Conservation (phyloP, 2,329 filamentous ascomycete species). For the Phialocephala sp. region DNA sequence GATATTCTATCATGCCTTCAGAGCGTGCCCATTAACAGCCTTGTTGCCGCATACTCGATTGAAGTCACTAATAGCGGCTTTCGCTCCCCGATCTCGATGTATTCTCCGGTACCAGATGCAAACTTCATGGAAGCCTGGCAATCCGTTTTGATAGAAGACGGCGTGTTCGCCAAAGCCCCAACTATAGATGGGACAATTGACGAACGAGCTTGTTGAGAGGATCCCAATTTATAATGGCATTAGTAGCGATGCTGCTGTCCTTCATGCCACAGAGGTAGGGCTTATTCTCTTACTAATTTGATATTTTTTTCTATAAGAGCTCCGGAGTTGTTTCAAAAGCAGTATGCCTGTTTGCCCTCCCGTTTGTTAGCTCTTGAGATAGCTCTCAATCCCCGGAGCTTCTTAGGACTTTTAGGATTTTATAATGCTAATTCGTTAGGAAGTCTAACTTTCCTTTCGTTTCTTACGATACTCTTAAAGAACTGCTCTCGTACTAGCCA, state of each 20-base stretch:
- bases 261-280: conserved; percentile 12
- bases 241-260: conserved; percentile 14
- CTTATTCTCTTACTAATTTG: too few species aligned
- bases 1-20: conserved; percentile 20
- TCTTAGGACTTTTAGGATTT: too few species aligned
- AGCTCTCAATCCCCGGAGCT: too few species aligned
- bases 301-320: too few species aligned
- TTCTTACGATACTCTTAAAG: conserved; percentile 7
- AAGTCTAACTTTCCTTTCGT: conserved; percentile 16
- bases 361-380: too few species aligned
- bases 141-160: conserved; percentile 19
- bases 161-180: conserved; percentile 23
- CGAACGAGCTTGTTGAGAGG: conserved; percentile 16
- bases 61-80: conserved; percentile 14
- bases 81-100: conserved; percentile 9
- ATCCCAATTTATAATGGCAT: conserved; percentile 19
- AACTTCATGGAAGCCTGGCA: conserved; percentile 20
- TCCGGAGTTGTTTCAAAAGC: too few species aligned
- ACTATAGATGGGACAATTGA: conserved; percentile 22
- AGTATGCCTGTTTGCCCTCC: too few species aligned
- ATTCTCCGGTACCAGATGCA: conserved; percentile 25
- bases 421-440: too few species aligned
- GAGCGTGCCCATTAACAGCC: conserved; percentile 16
- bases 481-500: conserved; percentile 21
- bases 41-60: conserved; percentile 16